A percentile compares a stretch with the other conserved stretches of the same genome.
Conservation (phyloP, 768 basidiomycete species). For the Rubroboletus pulcherrimus region DNA sequence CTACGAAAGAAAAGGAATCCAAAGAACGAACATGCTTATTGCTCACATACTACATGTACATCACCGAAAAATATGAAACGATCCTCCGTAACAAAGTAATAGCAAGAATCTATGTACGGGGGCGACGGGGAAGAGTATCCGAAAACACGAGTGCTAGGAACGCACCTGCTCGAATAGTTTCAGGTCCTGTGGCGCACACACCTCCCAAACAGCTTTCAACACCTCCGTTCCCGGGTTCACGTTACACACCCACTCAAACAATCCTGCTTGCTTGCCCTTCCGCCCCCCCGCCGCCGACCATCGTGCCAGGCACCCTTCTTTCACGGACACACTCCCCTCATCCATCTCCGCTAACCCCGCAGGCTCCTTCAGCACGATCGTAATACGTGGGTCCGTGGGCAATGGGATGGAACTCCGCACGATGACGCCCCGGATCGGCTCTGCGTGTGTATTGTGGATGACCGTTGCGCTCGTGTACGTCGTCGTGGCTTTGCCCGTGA, state of each 20-base stretch:
- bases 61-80: not conserved
- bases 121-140: too few species aligned
- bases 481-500: slow-evolving; percentile 9
- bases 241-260: slow-evolving; percentile 31
- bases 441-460: slow-evolving; percentile 15
- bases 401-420: slow-evolving; percentile 28
- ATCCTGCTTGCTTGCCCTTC: slow-evolving; percentile 19
- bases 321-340: slow-evolving; percentile 9
- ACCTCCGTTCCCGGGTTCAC: slow-evolving; percentile 22
- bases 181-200: slow-evolving; percentile 23
- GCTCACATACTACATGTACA: not conserved
- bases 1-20: not conserved
- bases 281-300: slow-evolving; percentile 20
- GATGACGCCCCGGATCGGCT: slow-evolving; percentile 11
- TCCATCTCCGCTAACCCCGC: slow-evolving; percentile 19
- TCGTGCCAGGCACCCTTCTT: slow-evolving; percentile 12
- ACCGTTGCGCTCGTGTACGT: slow-evolving; percentile 17
- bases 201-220: slow-evolving; percentile 29
- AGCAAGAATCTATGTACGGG: not conserved
- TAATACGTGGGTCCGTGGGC: slow-evolving; percentile 26
- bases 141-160: not conserved
- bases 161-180: slow-evolving; percentile 10
- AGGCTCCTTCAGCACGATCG: slow-evolving; percentile 28
- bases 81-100: not conserved
- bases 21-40: not conserved